Evolutionary conservation across 331 rosid species (phyloP), one percentile per base, ranked within the genome.

Genomic region (Rhamnella rubrinervis): DNA sequence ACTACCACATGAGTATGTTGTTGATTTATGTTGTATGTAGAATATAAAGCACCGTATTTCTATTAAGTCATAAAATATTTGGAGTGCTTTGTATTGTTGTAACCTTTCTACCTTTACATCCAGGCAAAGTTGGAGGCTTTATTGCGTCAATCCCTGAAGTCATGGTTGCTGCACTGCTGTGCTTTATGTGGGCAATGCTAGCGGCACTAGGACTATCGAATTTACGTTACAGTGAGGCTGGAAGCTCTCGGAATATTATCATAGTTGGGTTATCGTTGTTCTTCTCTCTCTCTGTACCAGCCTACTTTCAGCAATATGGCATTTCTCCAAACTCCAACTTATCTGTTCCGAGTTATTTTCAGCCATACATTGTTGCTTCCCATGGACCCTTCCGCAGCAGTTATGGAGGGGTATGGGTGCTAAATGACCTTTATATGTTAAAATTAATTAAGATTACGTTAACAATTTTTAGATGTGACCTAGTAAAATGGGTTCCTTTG

Each of bases 161-260:
- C 71, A 91, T 95, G 87, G 96, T 95, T 82, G 99, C 99, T 51
- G 99, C 97, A 63, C 96, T 95, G 46, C 95, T 95, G 61, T 95
- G 99, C 84, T 89, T 84, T 72, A 95, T 95, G 99, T 95, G 99
- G 96, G 99, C 96, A 63, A 89, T 95, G 97, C 96, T 91, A 74
- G 75, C 96, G 13, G 99, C 99, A 51, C 82, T 89, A 69, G 99
- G 99, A 74, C 82, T 95, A 82, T 95, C 99, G 49, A 95, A 95
- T 81, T 90, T 95, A 66, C 99, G 99, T 16, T 95, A 95, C 37
- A 95, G 97, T 74, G 97, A 95, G 88, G 99, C 99, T n/a, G 97
- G 99, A 74, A 95, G 99, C 85, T 95, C 99, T 55, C 92, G 99
- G 41, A 95, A 95, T 77, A 85, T 95, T 77, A 95, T 95, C 82